phyloP scores from a whole-genome alignment of 2,329 filamentous ascomycete species.

The Coniosporium tulheliwenetii region DNA sequence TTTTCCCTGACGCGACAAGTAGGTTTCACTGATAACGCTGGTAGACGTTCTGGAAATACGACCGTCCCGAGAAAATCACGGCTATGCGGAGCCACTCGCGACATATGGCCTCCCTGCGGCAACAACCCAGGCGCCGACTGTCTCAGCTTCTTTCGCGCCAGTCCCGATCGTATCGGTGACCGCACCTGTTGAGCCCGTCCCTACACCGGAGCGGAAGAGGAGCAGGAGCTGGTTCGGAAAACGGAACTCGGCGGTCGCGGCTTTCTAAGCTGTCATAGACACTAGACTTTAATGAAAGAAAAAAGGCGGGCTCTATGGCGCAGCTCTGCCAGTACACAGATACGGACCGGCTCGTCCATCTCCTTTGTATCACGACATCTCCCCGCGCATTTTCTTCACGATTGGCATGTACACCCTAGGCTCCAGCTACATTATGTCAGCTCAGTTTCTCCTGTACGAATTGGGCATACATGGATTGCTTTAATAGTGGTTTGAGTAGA shows the following conservation, averaged over 20 bases:
- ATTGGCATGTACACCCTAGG: background rate
- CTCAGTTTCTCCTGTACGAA: too few relatives aligned
- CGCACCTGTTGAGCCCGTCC: background rate
- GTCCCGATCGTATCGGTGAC: background rate
- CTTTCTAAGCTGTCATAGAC: constrained; percentile 1
- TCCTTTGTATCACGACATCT: background rate
- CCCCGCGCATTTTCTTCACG: background rate
- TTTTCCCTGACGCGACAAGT: background rate
- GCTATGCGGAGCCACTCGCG: background rate
- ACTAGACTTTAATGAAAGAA: background rate
- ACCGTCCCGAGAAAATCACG: background rate
- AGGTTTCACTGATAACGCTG: background rate
- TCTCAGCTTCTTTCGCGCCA: background rate
- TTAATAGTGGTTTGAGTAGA: too few relatives aligned
- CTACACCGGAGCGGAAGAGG: constrained; percentile 1
- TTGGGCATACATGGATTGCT: too few relatives aligned
- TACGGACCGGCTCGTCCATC: background rate
- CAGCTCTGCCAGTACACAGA: background rate
- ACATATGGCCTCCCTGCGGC: background rate
- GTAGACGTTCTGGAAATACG: constrained; percentile 1
- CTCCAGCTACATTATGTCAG: background rate
- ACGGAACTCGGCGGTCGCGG: constrained; percentile 3
- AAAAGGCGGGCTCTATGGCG: background rate
- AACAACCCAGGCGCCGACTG: background rate
- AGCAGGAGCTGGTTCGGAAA: constrained; percentile 4